phyloP scores from a whole-genome alignment of 257 asterid genomes.

The Nicotiana benthamiana region DNA sequence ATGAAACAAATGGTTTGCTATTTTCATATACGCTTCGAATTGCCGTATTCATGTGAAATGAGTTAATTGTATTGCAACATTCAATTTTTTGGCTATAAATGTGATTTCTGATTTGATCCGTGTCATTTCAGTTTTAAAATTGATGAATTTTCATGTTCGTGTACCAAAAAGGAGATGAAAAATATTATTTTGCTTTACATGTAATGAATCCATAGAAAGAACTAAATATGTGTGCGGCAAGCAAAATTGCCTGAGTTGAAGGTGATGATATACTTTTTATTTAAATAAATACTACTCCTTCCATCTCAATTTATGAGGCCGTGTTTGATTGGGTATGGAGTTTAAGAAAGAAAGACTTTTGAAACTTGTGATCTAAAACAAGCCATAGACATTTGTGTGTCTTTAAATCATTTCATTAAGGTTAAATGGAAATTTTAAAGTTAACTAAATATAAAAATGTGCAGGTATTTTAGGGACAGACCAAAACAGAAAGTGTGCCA shows the following conservation, averaged over 20 bases:
- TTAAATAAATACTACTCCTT: background rate
- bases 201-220: background rate
- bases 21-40: background rate
- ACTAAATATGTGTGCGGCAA: background rate
- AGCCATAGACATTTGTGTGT: too few species aligned
- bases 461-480: too few species aligned
- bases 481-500: too few species aligned
- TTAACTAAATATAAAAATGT: too few species aligned
- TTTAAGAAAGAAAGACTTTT: too few species aligned
- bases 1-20: constrained; percentile 89
- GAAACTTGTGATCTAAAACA: too few species aligned
- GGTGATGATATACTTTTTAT: background rate
- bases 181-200: background rate
- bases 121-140: background rate
- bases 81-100: background rate
- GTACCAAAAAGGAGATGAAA: background rate
- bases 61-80: background rate
- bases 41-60: background rate
- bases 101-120: background rate
- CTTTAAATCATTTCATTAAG: too few species aligned
- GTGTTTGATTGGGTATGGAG: too few species aligned
- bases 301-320: too few species aligned
- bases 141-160: background rate
- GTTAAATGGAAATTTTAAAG: too few species aligned
- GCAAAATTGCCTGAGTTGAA: background rate